Percentiles rank a stretch among this genome's conserved stretches.
phyloP scores from a whole-genome alignment of 1,284 basidiomycete species.

The Puccinia brachypodii region DNA sequence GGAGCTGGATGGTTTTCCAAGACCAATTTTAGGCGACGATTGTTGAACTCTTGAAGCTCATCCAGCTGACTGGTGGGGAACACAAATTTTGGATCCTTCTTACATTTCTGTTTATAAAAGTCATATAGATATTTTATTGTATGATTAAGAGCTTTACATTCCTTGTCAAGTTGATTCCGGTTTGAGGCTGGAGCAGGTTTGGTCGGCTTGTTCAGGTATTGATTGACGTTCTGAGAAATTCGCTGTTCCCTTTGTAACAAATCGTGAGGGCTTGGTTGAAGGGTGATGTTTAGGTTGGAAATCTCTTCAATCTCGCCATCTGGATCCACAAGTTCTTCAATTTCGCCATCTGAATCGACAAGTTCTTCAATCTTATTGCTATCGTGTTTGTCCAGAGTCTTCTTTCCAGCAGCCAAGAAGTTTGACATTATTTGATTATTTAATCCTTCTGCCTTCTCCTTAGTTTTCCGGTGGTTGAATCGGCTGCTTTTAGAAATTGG shows the following conservation, averaged over 20 bases:
- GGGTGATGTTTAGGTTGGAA: no score
- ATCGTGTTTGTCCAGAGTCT: neutral
- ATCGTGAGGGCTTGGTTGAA: neutral
- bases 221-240: neutral
- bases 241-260: neutral
- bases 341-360: neutral
- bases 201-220: neutral
- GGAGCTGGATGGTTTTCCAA: neutral
- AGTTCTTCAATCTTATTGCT: neutral
- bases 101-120: constrained; percentile 16
- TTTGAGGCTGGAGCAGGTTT: neutral
- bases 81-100: neutral
- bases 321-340: neutral
- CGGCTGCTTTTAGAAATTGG: neutral
- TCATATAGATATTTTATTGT: neutral
- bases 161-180: neutral
- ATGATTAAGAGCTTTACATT: neutral
- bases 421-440: neutral
- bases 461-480: neutral
- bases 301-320: no score
- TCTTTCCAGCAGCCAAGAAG: neutral
- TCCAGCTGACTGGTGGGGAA: neutral
- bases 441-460: neutral
- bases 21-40: neutral
- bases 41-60: constrained; percentile 16